Evolutionary conservation across 306 rosid genomes (phyloP), one percentile per base, ranked within the genome.

Genomic region (Sindora glabra): DNA sequence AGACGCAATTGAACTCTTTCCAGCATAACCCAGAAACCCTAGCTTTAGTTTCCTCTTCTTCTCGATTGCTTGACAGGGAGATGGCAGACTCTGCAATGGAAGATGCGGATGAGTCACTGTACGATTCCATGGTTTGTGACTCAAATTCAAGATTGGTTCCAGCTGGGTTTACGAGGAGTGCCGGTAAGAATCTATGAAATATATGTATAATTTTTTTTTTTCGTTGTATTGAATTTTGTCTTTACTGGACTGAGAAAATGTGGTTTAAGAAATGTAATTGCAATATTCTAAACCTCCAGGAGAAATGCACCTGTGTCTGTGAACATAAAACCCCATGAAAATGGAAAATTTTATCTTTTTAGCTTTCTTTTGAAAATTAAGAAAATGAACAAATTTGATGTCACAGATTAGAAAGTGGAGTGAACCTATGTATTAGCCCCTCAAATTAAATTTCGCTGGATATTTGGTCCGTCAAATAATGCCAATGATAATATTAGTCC

Each of bases 51-150:
- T 70, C 74, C 22, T 45, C 65, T 1, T 26, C 37, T 32, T 25
- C 68, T 21, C 10, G 48, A 69, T 53, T 21, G 34, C 30, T 21
- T 19, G 62, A 56, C 2, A 22, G 65, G 37, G 58, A 44, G 24
- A 59, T 50, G 3, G 69, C 23, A 51, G 85, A 75, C 41, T 73
- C 71, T 36, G 36, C 41, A 3, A 70, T 75, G 81, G 75, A 45
- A 46, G 86, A 56, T 15, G 40, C 29, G 21, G 26, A 47, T 4
- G 79, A 70, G 39, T 77, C 86, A 18, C 17, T 77, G 56, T 55
- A 54, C 22, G 89, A 86, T 47, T 86, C 81, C 1, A 75, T 79
- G 77, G 77, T 86, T 7, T 83, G 85, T 30, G 91, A 81, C 62
- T 60, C 80, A 11, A 68, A 21, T 73, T 81, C 87, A 23, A 83